Conservation (phyloP, 257 asterid genomes). For the Anisodus tanguticus region DNA sequence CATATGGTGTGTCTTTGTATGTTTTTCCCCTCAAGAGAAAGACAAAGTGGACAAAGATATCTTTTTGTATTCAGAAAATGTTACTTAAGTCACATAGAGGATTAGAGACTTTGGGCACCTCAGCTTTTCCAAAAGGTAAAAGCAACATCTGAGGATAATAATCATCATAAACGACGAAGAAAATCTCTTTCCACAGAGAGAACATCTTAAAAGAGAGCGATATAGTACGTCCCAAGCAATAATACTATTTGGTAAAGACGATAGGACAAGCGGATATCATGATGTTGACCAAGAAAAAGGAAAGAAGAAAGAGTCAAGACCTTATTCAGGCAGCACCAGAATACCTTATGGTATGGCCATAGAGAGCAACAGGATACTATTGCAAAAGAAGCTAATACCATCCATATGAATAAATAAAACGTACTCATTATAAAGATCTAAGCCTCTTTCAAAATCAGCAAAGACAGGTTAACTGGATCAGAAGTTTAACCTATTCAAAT, state of each 20-base stretch:
- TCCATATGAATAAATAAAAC: background rate
- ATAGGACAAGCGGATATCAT: background rate
- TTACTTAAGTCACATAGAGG: background rate
- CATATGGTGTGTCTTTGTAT: background rate
- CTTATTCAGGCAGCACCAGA: conserved; percentile 16
- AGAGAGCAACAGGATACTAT: background rate
- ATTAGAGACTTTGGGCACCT: conserved; percentile 16
- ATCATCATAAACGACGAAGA: background rate
- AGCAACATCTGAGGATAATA: background rate
- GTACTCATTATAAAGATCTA: background rate
- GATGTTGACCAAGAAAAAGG: background rate
- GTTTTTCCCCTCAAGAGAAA: background rate
- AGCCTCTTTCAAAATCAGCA: conserved; percentile 9
- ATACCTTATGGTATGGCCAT: background rate
- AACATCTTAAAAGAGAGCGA: background rate
- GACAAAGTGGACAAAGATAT: background rate
- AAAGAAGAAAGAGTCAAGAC: background rate
- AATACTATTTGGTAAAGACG: background rate
- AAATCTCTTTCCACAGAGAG: background rate
- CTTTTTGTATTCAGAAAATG: background rate
- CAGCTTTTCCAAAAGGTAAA: background rate
- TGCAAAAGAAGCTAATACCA: conserved; percentile 10
- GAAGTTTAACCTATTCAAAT: background rate
- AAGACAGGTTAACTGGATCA: conserved; percentile 5
- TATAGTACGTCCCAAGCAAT: conserved; percentile 6